Conservation (phyloP, 2,329 filamentous ascomycete genomes). For the Phaeosphaeriaceae sp. region DNA sequence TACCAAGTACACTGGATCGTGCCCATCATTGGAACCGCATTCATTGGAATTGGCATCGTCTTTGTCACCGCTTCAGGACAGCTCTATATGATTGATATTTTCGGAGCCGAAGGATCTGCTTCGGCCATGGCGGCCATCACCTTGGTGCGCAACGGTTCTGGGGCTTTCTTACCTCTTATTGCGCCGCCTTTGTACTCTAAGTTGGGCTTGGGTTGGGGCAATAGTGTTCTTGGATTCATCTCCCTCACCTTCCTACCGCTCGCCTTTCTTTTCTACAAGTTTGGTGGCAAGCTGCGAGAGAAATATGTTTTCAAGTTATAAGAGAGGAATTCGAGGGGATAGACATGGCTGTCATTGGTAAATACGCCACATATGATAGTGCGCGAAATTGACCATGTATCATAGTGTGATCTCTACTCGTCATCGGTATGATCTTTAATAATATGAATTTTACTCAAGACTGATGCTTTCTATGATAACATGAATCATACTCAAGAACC, state of each 20-base stretch:
- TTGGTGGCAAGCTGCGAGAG: not conserved
- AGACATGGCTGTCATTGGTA: too few relatives aligned
- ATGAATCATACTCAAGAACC: too few relatives aligned
- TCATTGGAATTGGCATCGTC: slow-evolving; percentile 59
- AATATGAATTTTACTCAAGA: too few relatives aligned
- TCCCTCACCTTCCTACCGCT: slow-evolving; percentile 2
- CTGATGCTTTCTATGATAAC: too few relatives aligned
- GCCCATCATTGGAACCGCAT: slow-evolving; percentile 58
- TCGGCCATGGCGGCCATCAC: slow-evolving; percentile 4
- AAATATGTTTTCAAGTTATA: too few relatives aligned
- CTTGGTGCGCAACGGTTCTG: slow-evolving; percentile 2
- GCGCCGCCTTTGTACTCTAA: slow-evolving; percentile 5
- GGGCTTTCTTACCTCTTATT: slow-evolving; percentile 6
- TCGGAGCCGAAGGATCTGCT: slow-evolving; percentile 4
- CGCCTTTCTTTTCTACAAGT: slow-evolving; percentile 5
- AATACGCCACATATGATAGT: too few relatives aligned
- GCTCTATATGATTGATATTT: slow-evolving; percentile 9
- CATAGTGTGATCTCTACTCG: too few relatives aligned
- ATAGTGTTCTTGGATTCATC: slow-evolving; percentile 7
- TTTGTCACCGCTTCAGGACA: slow-evolving; percentile 54
- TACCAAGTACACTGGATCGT: slow-evolving; percentile 63
- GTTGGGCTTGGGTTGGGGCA: slow-evolving; percentile 8
- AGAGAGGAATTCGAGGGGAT: too few relatives aligned
- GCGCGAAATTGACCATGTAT: too few relatives aligned
- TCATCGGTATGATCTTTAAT: too few relatives aligned